Evolutionary conservation across 2,329 filamentous ascomycete genomes (phyloP).

Genomic region (Talaromyces sp.): DNA sequence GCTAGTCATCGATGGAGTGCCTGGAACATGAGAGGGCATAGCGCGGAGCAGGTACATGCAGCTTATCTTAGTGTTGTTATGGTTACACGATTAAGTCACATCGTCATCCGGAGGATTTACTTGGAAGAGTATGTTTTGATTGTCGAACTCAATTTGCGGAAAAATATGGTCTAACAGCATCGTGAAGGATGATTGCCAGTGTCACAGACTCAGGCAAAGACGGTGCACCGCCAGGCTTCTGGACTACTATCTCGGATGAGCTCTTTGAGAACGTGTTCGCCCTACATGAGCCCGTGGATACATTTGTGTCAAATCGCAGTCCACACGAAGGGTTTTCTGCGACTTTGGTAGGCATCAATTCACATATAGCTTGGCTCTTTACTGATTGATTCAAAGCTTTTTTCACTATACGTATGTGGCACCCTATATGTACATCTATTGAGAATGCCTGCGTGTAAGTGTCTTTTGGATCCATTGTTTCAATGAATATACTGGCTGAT

Average conservation of each 20-base stretch:
- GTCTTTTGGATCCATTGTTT: background rate
- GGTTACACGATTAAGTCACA: background rate
- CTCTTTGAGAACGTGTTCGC: background rate
- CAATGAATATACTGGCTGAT: background rate
- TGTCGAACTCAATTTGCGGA: background rate
- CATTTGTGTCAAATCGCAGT: background rate
- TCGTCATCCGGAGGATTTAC: background rate
- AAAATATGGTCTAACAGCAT: background rate
- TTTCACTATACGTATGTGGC: background rate
- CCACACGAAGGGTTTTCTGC: background rate
- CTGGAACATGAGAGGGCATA: slow-evolving; percentile 9
- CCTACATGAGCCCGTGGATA: background rate
- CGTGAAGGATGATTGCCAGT: background rate
- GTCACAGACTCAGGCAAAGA: background rate
- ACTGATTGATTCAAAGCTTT: background rate
- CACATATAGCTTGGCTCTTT: background rate
- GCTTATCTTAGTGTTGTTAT: slow-evolving; percentile 8
- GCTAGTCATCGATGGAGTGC: slow-evolving; percentile 4
- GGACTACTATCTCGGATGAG: background rate
- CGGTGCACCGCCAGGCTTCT: background rate
- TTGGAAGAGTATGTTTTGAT: background rate
- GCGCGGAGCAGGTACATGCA: slow-evolving; percentile 6
- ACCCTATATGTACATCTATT: background rate
- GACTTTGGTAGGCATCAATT: background rate
- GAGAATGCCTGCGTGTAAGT: background rate